Percentiles rank a stretch among this genome's conserved stretches.
phyloP scores from a whole-genome alignment of 176 grass and related monocot species.

The Stipa capillata region DNA sequence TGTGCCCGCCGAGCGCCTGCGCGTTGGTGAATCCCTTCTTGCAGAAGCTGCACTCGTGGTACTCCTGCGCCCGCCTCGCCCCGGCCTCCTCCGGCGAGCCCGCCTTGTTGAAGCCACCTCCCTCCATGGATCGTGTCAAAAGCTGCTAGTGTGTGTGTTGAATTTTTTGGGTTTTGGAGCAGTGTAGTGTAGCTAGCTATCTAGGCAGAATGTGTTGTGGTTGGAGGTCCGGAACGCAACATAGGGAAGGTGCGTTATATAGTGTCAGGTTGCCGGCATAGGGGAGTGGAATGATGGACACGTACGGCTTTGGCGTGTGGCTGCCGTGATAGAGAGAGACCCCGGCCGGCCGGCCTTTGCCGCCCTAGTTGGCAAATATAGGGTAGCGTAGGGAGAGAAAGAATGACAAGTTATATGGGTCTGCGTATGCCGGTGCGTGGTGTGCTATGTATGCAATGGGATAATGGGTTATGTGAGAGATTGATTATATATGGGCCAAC shows the following conservation, averaged over 20 bases:
- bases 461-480: not conserved
- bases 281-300: not conserved
- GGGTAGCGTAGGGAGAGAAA: no score
- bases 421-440: not conserved
- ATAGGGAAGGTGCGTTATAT: constrained; percentile 14
- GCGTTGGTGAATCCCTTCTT: constrained; percentile 66
- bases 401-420: no score
- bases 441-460: not conserved
- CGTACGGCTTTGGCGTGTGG: constrained; percentile 9
- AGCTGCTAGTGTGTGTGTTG: not conserved
- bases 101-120: not conserved
- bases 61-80: constrained; percentile 17
- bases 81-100: constrained; percentile 8
- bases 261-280: not conserved
- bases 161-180: constrained; percentile 5
- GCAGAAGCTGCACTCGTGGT: constrained; percentile 55
- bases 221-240: not conserved
- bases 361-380: not conserved
- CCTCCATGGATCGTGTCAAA: constrained; percentile 1
- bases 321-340: no score
- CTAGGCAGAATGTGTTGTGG: not conserved
- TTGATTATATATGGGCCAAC: not conserved
- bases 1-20: constrained; percentile 68
- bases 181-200: not conserved
- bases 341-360: constrained; percentile 23